These are phyloP conservation scores for Syzygium aromaticum DNA, from an alignment of 345 rosid genomes.

Conservation along the genomic window DNA sequence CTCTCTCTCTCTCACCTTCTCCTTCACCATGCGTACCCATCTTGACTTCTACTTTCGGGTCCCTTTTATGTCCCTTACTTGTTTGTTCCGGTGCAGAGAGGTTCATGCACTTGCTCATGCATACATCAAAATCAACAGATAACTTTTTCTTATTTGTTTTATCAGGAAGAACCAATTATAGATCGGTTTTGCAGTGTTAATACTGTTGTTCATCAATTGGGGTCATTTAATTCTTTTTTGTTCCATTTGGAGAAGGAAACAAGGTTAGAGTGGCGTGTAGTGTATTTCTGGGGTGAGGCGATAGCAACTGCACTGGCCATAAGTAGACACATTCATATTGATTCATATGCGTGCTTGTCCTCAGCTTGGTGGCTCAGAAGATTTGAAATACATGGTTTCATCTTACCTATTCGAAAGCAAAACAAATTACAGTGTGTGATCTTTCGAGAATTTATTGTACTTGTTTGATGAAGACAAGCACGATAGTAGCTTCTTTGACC, in stretches of 20 bases:
- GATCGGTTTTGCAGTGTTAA: neutral
- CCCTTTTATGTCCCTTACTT: neutral
- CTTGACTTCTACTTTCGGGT: neutral
- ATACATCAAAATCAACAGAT: neutral
- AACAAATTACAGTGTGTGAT: neutral
- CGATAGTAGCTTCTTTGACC: neutral
- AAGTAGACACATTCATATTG: neutral
- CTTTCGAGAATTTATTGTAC: neutral
- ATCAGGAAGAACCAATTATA: neutral
- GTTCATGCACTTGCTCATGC: neutral
- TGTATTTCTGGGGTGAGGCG: neutral
- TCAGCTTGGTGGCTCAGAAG: neutral
- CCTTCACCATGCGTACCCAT: neutral
- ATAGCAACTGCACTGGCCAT: conserved; percentile 8
- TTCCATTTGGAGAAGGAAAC: neutral
- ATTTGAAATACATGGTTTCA: neutral
- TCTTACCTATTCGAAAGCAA: neutral
- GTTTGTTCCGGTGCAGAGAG: neutral
- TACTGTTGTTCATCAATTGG: neutral
- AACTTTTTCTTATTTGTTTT: neutral
- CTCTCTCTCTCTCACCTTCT: neutral
- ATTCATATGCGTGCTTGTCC: neutral
- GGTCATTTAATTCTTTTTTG: neutral
- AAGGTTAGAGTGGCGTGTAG: neutral
- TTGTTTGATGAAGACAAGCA: neutral